Base-by-base conservation (phyloP, 352 stramenopile species). In the Globisporangium acanthophoron region DNA sequence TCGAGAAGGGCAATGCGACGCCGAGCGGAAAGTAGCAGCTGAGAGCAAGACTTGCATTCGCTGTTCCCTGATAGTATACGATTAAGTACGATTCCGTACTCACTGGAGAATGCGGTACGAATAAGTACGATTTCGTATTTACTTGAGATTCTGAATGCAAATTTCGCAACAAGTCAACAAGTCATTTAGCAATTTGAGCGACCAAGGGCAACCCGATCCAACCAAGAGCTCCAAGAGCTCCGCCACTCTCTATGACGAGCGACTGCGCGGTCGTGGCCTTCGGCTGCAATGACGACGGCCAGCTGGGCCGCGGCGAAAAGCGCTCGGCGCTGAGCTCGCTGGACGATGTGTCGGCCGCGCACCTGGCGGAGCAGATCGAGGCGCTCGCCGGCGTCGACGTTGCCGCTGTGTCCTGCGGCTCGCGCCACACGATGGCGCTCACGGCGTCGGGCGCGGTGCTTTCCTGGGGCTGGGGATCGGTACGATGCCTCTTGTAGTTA, bases 231-330 rank as follows among this genome's bases (percentile, higher is more conserved):
- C 8, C 37, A 12, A 41, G 11, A 11, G 16, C 37, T 11, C 3
- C 1, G 5, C 21, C 6, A 31, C 12, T 49, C 44, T 49, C 44
- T 4, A 5, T 41, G n/a, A 49, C n/a, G 7, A 24, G 45, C 20
- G 59, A 74, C 49, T 78, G 69, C 66, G 69, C 73, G 13, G 68
- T 90, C 21, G 68, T 89, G 58, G 77, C 80, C 29, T 91, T 94
- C 59, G 81, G 81, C 52, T 92, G 80, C 76, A 91, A 91, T 60
- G 84, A 94, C 62, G 84, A 94, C 64, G 84, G 84, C 0, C 84
- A 94, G 63, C 58, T 94, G 50, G 84, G 80, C 27, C 85, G 76
- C 44, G 84, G 81, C 27, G 80, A 86, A 57, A 77, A 77, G 65
- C 79, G 80, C 31, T 74, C 68, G 45, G 68, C 64, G 43, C 76